Conservation (phyloP, 1,139 yeast genomes). For the Starmera stellimalicola region DNA sequence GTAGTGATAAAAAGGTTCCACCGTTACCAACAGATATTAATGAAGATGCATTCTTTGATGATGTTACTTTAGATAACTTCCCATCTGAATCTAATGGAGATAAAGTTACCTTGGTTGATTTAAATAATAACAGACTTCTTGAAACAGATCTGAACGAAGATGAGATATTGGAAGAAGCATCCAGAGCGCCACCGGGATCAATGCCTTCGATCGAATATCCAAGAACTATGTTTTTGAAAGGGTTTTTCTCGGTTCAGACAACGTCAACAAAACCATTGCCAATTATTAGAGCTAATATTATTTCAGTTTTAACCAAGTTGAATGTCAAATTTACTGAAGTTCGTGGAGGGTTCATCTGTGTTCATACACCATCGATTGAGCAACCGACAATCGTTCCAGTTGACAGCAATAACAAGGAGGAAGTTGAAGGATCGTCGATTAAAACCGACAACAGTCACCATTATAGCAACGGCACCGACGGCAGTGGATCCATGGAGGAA, state of each 20-base stretch:
- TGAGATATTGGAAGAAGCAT: constrained; percentile 57
- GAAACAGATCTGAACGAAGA: constrained; percentile 40
- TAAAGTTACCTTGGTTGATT: constrained; percentile 13
- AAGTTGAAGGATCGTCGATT: constrained; percentile 2
- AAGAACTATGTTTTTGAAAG: constrained; percentile 83
- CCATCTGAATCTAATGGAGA: constrained; percentile 10
- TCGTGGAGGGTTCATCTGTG: constrained; percentile 88
- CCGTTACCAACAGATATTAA: constrained; percentile 43
- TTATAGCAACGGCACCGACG: constrained; percentile 5
- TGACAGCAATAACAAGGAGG: constrained; percentile 8
- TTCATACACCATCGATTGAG: constrained; percentile 36
- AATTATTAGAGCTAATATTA: constrained; percentile 77
- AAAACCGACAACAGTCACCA: constrained; percentile 2
- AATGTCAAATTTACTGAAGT: constrained; percentile 85
- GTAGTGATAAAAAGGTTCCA: constrained; percentile 24
- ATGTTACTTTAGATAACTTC: constrained; percentile 41
- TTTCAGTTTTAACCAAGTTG: constrained; percentile 64
- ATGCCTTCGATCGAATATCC: constrained; percentile 96
- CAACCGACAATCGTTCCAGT: background rate
- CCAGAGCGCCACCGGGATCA: constrained; percentile 60
- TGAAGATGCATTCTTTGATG: constrained; percentile 58
- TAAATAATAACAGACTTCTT: constrained; percentile 6
- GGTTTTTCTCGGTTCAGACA: constrained; percentile 91
- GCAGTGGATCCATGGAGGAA: constrained; percentile 3
- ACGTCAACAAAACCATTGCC: constrained; percentile 91